Base-by-base conservation (phyloP, 2,329 filamentous ascomycete species). In the Phialemonium atrogriseum region DNA sequence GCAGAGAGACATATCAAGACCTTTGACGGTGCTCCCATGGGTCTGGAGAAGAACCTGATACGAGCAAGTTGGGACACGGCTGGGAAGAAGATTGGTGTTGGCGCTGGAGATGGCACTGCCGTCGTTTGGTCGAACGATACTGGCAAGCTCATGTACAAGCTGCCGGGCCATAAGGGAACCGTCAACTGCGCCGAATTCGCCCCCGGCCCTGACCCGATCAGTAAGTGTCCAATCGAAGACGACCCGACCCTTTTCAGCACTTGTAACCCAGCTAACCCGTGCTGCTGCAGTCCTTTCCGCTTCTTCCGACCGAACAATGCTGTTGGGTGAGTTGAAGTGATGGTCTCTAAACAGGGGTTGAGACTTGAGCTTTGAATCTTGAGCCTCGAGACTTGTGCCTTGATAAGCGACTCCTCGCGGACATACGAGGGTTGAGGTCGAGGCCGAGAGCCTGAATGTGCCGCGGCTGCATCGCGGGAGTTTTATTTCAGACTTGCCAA, bases 121-220 rank as follows among this genome's bases (percentile, higher is more conserved):
- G 80, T 94, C 10, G 77, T 96, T 8, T 98, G 91, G 91, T 88
- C 91, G 30, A 77, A 69, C 34, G 79, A 84, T 52, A 83, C 74
- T n/a, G 88, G 84, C 36, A 96, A 93, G 63, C 66, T 98, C 46
- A 58, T 94, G 41, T 93, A 95, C 60, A 96, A 96, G 60, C 68
- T 98, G 32, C 91, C 91, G 1, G 91, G 91, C 1, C 91, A 98
- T 56, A 91, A 87, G 59, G 91, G 89, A 20, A 85, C 84, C 0
- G 91, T 96, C 31, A 98, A 96, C 54, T 87, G 89, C 54, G 89
- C 89, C 33, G 82, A 93, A 45, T 93, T 98, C 52, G 81, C 85
- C 29, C 87, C 89, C 5, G 73, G 74, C 23, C 76, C 81, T 38
- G 87, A 95, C 47, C 86, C 87, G 13, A 83, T 95, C 39, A 73